phyloP scores from a whole-genome alignment of 345 rosid genomes.

The Camelina laxa region DNA sequence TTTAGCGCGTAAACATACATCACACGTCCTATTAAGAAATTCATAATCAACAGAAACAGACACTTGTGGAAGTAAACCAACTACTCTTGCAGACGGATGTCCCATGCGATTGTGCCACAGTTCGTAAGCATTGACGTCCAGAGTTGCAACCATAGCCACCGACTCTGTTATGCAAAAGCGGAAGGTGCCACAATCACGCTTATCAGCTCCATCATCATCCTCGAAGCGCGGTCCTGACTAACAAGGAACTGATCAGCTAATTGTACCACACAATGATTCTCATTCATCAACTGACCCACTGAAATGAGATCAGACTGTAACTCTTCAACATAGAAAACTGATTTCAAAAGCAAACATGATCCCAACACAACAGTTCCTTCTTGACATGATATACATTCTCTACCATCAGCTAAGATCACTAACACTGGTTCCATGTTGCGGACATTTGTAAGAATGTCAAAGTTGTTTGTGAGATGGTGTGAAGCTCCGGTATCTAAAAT shows the following conservation, averaged over 20 bases:
- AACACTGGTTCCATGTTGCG: neutral
- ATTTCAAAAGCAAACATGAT: neutral
- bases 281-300: neutral
- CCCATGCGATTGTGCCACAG: neutral
- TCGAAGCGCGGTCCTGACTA: neutral
- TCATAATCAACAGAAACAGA: neutral
- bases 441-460: rapidly evolving
- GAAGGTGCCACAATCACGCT: neutral
- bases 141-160: neutral
- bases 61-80: neutral
- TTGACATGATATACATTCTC: neutral
- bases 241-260: neutral
- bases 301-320: neutral
- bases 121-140: neutral
- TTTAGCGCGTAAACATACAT: neutral
- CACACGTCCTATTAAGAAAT: neutral
- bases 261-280: neutral
- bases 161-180: neutral
- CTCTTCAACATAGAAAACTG: neutral
- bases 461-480: neutral
- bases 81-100: neutral
- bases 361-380: neutral
- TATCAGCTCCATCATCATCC: neutral
- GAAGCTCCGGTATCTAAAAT: neutral
- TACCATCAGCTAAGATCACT: neutral